Percentiles rank a stretch among this genome's conserved stretches.
phyloP scores from a whole-genome alignment of 345 rosid genomes.

The Salix arbutifolia region DNA sequence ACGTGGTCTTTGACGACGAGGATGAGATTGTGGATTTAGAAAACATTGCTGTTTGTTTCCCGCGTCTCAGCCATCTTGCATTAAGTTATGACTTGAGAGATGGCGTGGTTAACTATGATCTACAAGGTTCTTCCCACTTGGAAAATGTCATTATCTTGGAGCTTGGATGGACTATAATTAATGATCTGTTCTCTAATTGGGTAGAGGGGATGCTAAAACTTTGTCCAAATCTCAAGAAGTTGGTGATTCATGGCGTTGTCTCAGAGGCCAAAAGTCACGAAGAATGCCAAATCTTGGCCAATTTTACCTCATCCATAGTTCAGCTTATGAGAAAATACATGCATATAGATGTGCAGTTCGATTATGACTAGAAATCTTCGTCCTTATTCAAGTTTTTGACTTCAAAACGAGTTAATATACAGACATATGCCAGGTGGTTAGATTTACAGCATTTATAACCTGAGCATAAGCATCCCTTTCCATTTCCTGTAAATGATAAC shows the following conservation, averaged over 20 bases:
- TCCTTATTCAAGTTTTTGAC: constrained; percentile 15
- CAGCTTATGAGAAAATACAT: constrained; percentile 73
- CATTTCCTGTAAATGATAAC: constrained; percentile 7
- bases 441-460: constrained; percentile 5
- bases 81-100: constrained; percentile 63
- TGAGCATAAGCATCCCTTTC: background rate
- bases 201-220: constrained; percentile 58
- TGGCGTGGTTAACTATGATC: constrained; percentile 50
- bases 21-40: constrained; percentile 58
- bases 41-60: constrained; percentile 60
- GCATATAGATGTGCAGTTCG: constrained; percentile 69
- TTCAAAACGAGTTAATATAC: constrained; percentile 8
- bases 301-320: constrained; percentile 64
- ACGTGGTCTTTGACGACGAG: constrained; percentile 54
- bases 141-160: constrained; percentile 60
- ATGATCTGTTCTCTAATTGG: constrained; percentile 59
- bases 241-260: constrained; percentile 62
- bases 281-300: constrained; percentile 60
- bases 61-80: constrained; percentile 63
- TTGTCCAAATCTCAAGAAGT: constrained; percentile 62
- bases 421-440: constrained; percentile 20
- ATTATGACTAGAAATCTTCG: constrained; percentile 41
- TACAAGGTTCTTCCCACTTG: constrained; percentile 51
- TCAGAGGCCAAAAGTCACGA: constrained; percentile 64
- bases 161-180: constrained; percentile 69